A percentile compares a stretch with the other conserved stretches of the same genome.
Evolutionary conservation across 768 basidiomycete species (phyloP).

Genomic region (Suillus ampliporus): DNA sequence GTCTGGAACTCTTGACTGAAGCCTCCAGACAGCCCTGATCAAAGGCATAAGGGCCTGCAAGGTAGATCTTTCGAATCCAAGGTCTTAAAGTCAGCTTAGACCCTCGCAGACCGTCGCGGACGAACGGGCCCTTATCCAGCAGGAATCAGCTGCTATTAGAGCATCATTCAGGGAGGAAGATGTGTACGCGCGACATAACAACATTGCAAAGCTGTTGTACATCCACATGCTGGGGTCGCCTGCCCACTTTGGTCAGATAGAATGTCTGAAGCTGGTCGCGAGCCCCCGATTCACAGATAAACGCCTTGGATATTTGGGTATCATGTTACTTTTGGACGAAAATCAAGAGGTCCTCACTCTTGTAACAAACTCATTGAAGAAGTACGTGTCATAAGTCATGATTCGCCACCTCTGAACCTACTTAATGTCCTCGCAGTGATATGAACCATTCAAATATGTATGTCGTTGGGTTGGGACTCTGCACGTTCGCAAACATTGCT

Average conservation of each 20-base stretch:
- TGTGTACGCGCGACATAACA: conserved; percentile 93
- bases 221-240: conserved; percentile 99
- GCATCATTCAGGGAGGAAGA: conserved; percentile 98
- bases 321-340: conserved; percentile 97
- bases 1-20: conserved; percentile 29
- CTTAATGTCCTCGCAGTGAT: conserved; percentile 61
- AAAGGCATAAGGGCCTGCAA: conserved; percentile 99
- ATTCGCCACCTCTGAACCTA: conserved; percentile 13
- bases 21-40: conserved; percentile 73
- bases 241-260: conserved; percentile 99
- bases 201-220: conserved; percentile 96
- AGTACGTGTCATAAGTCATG: conserved; percentile 56
- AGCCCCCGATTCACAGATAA: conserved; percentile 97
- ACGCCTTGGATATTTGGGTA: conserved; percentile 93
- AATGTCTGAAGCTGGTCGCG: conserved; percentile 93
- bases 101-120: conserved; percentile 88
- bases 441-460: conserved; percentile 99
- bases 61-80: conserved; percentile 49
- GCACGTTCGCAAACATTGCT: conserved; percentile 98
- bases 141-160: conserved; percentile 96
- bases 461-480: conserved; percentile 94
- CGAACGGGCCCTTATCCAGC: conserved; percentile 95
- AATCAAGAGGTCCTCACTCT: conserved; percentile 97
- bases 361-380: conserved; percentile 98
- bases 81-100: conserved; percentile 28